phyloP scores from a whole-genome alignment of 176 grass and related monocot genomes.

The Bromus sterilis region DNA sequence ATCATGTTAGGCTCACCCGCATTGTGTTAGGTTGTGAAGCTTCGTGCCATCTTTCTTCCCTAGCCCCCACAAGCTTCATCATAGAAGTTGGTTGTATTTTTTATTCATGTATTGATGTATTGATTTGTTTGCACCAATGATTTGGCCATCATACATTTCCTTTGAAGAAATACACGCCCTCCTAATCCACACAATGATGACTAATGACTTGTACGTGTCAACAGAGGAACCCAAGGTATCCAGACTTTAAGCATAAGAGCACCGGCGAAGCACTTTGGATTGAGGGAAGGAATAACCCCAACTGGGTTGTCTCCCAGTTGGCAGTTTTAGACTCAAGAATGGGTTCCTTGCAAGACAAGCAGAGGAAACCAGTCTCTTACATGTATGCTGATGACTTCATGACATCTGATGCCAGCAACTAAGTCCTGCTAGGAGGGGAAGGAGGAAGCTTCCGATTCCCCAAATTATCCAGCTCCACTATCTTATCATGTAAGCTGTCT shows the following conservation, averaged over 20 bases:
- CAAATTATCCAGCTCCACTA: not conserved
- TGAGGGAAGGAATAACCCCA: slow-evolving; percentile 55
- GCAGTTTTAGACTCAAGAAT: slow-evolving; percentile 72
- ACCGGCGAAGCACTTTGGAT: slow-evolving; percentile 76
- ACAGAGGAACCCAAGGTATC: slow-evolving; percentile 63
- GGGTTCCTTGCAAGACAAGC: slow-evolving; percentile 34
- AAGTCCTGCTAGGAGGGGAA: not conserved
- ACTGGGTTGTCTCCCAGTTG: slow-evolving; percentile 64
- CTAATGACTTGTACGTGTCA: not conserved
- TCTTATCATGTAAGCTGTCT: not conserved
- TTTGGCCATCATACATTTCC: not conserved
- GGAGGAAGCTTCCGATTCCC: not conserved
- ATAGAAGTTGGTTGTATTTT: not conserved
- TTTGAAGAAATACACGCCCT: not conserved
- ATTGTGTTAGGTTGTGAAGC: not conserved
- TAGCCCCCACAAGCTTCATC: not conserved
- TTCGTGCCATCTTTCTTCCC: not conserved
- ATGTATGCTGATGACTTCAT: slow-evolving; percentile 59
- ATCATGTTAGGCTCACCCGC: not conserved
- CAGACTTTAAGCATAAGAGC: slow-evolving; percentile 74
- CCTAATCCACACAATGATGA: not conserved
- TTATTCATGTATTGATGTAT: not conserved
- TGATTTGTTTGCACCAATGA: slow-evolving; percentile 4
- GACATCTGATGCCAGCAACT: not conserved
- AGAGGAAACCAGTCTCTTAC: slow-evolving; percentile 39